phyloP scores from a whole-genome alignment of 2,329 filamentous ascomycete species.

The Lecanoromycetidae sp. region DNA sequence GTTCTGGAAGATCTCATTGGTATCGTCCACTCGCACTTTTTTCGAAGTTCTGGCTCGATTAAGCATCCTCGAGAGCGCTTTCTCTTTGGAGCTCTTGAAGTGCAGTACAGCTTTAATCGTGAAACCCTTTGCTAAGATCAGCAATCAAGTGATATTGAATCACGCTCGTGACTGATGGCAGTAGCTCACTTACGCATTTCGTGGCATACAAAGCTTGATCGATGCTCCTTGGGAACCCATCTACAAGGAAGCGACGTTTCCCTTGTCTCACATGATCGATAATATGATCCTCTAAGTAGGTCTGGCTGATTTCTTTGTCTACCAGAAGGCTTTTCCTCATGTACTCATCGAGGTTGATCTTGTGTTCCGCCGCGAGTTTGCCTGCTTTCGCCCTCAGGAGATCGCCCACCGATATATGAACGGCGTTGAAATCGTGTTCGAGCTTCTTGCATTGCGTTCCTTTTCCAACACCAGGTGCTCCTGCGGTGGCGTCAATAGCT shows the following conservation, averaged over 20 bases:
- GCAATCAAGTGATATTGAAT: background rate
- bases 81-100: constrained; percentile 11
- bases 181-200: background rate
- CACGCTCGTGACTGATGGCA: background rate
- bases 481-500: constrained; percentile 1
- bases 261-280: background rate
- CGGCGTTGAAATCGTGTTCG: constrained; percentile 12
- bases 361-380: background rate
- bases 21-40: constrained; percentile 18
- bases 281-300: background rate
- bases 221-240: constrained; percentile 16
- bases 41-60: constrained; percentile 10
- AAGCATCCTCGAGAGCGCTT: constrained; percentile 10
- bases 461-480: constrained; percentile 21
- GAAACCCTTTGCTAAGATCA: constrained; percentile 4
- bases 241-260: constrained; percentile 2
- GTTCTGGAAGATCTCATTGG: constrained; percentile 12
- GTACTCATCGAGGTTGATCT: background rate
- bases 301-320: background rate
- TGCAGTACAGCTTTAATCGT: constrained; percentile 11
- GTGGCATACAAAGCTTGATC: constrained; percentile 5
- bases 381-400: constrained; percentile 13
- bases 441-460: constrained; percentile 19
- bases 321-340: constrained; percentile 7
- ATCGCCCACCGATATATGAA: constrained; percentile 20